These are phyloP conservation scores for Solanum clarkiae DNA, from an alignment of 257 asterid species.

Conservation along the genomic window DNA sequence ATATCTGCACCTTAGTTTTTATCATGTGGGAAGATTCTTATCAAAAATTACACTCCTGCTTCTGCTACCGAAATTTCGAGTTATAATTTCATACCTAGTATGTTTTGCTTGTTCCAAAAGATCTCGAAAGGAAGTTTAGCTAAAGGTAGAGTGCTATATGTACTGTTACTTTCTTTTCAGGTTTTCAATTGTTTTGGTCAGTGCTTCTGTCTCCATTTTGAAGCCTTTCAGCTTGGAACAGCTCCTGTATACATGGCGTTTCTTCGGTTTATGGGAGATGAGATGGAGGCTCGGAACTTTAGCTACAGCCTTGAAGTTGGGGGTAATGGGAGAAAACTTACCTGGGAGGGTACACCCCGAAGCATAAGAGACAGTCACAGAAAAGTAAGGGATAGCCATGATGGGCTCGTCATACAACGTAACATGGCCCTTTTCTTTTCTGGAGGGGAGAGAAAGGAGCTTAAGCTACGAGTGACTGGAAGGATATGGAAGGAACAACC, in stretches of 20 bases:
- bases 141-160: background rate
- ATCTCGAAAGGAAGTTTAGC: background rate
- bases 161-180: background rate
- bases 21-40: background rate
- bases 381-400: conserved; percentile 11
- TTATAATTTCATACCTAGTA: background rate
- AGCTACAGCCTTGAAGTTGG: conserved; percentile 9
- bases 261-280: conserved; percentile 3
- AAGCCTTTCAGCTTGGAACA: background rate
- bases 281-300: background rate
- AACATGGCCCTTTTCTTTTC: conserved; percentile 15
- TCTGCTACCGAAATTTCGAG: background rate
- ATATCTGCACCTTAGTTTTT: background rate
- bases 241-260: conserved; percentile 1
- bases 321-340: conserved; percentile 7
- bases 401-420: conserved; percentile 10
- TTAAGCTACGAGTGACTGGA: conserved; percentile 7
- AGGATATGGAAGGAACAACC: conserved; percentile 8
- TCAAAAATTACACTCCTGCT: background rate
- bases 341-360: conserved; percentile 11
- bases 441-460: conserved; percentile 9
- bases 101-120: background rate
- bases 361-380: conserved; percentile 10
- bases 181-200: conserved; percentile 9
- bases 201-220: background rate